Conservation (phyloP, 495 filamentous ascomycete species). For the Xylona heveae region DNA sequence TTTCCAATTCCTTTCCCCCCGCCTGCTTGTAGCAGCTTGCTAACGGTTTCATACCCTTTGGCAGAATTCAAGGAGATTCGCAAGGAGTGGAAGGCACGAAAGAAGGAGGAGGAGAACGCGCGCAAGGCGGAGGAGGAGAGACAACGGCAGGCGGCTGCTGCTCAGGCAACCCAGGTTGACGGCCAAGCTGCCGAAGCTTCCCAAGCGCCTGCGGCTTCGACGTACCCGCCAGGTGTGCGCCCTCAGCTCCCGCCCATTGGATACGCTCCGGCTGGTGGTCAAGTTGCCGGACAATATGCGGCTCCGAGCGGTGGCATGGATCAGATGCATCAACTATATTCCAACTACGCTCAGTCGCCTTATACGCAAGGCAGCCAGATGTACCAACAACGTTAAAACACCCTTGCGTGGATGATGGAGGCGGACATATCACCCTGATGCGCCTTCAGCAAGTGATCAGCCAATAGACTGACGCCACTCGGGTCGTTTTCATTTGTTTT, state of each 20-base stretch:
- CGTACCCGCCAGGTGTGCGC: conserved; percentile 33
- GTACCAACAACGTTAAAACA: conserved; percentile 52
- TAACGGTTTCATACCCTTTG: conserved; percentile 8
- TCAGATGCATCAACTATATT: conserved; percentile 29
- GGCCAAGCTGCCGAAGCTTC: conserved; percentile 32
- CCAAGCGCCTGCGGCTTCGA: conserved; percentile 32
- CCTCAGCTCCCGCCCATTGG: conserved; percentile 76
- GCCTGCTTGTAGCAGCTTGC: conserved; percentile 3
- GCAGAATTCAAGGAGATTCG: conserved; percentile 98
- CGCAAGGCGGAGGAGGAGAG: conserved; percentile 87
- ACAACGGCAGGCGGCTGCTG: conserved; percentile 38
- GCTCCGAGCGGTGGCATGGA: conserved; percentile 37
- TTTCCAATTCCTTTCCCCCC: conserved; percentile 3
- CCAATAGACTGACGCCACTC: no score
- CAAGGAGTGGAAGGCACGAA: conserved; percentile 96
- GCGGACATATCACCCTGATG: no score
- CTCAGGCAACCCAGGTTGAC: conserved; percentile 34
- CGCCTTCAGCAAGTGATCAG: no score
- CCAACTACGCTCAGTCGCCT: conserved; percentile 53
- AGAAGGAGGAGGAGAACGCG: conserved; percentile 89
- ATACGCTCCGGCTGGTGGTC: conserved; percentile 44
- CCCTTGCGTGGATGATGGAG: no score
- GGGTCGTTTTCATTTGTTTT: no score
- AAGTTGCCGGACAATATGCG: conserved; percentile 43
- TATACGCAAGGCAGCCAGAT: conserved; percentile 52